Percentiles rank a stretch among this genome's conserved stretches.
Evolutionary conservation across 1,284 basidiomycete genomes (phyloP).

Genomic region (Irpex rosettiformis): DNA sequence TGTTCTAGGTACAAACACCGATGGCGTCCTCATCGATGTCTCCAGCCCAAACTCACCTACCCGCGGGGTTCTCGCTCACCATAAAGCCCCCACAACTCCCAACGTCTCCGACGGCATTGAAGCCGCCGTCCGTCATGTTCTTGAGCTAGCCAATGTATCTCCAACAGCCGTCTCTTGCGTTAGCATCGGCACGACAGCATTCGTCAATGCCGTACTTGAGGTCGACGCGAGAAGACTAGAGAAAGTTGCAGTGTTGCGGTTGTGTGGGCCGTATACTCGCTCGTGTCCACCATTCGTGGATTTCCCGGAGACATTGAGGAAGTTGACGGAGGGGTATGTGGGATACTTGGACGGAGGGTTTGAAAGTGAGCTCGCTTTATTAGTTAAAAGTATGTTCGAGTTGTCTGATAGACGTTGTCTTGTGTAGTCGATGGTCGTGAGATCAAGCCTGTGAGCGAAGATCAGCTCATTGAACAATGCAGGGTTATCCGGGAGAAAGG

Average conservation of each 20-base stretch:
- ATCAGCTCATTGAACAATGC: slow-evolving; percentile 41
- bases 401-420: not conserved
- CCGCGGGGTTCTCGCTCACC: slow-evolving; percentile 43
- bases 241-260: slow-evolving; percentile 50
- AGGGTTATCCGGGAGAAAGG: slow-evolving; percentile 37
- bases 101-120: slow-evolving; percentile 53
- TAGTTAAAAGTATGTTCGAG: not conserved
- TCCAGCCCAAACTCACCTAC: slow-evolving; percentile 30
- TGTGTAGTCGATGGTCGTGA: slow-evolving; percentile 42
- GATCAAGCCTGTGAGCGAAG: slow-evolving; percentile 36
- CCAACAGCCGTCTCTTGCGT: slow-evolving; percentile 36
- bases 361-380: slow-evolving; percentile 29
- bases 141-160: slow-evolving; percentile 32
- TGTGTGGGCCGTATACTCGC: slow-evolving; percentile 45
- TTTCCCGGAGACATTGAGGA: slow-evolving; percentile 39
- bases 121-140: slow-evolving; percentile 37
- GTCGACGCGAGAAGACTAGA: slow-evolving; percentile 41
- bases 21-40: slow-evolving; percentile 50
- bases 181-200: slow-evolving; percentile 49
- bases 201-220: slow-evolving; percentile 55
- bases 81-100: slow-evolving; percentile 49
- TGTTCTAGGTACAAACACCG: slow-evolving; percentile 44
- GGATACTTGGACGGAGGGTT: slow-evolving; percentile 47
- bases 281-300: slow-evolving; percentile 42
- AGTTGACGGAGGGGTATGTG: slow-evolving; percentile 40